These are phyloP conservation scores for Leptoxyphium fumago DNA, from an alignment of 2,329 filamentous ascomycete genomes.

Conservation along the genomic window DNA sequence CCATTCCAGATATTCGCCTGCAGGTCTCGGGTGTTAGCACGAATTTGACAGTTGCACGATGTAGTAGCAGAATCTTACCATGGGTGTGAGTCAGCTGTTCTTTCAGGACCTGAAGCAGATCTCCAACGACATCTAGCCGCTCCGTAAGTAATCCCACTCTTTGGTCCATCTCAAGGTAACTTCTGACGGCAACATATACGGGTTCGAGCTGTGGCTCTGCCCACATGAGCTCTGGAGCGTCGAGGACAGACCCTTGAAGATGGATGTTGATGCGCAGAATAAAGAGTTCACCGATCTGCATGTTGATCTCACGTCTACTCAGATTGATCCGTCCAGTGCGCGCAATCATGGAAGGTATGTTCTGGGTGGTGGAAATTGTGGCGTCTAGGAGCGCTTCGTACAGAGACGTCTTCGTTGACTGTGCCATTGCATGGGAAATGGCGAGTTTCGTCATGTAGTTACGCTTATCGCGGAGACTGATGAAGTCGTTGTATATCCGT, in stretches of 20 bases:
- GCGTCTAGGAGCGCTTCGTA: constrained; percentile 92
- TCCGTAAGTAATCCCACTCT: constrained; percentile 79
- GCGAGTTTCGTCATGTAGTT: constrained; percentile 98
- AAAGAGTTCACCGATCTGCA: constrained; percentile 98
- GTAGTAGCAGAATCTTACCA: constrained; percentile 44
- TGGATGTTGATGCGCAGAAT: constrained; percentile 97
- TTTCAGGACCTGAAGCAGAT: constrained; percentile 82
- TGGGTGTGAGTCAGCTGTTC: constrained; percentile 91
- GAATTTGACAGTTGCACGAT: not conserved
- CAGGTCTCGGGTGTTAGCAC: not conserved
- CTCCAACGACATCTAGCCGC: constrained; percentile 80
- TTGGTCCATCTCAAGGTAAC: constrained; percentile 97
- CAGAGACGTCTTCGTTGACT: constrained; percentile 84
- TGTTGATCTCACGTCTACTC: constrained; percentile 83
- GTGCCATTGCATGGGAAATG: constrained; percentile 87
- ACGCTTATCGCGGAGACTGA: constrained; percentile 79
- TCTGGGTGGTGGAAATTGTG: constrained; percentile 84
- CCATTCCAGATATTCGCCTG: constrained; percentile 36
- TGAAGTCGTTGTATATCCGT: constrained; percentile 98
- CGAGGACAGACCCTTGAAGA: constrained; percentile 87
- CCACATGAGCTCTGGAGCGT: constrained; percentile 97
- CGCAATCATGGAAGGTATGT: constrained; percentile 85
- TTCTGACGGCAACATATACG: constrained; percentile 86
- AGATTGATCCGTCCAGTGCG: constrained; percentile 83
- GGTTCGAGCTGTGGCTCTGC: constrained; percentile 93